Evolutionary conservation across 176 grass and related monocot species (phyloP).

Genomic region (Chrysopogon serrulatus): DNA sequence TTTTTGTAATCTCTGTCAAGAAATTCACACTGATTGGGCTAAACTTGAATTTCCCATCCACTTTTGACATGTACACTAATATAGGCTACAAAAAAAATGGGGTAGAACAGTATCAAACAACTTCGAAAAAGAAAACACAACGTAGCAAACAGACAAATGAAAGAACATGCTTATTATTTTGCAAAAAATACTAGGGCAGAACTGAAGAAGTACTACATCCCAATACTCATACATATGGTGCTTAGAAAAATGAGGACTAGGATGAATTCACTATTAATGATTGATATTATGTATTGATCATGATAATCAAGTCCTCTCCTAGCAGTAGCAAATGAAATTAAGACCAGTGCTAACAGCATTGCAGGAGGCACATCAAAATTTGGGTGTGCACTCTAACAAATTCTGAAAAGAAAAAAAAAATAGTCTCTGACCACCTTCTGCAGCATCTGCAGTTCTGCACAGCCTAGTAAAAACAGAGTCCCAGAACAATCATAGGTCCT

Average conservation of each 20-base stretch:
- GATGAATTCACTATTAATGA: background rate
- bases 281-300: background rate
- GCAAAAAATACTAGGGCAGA: background rate
- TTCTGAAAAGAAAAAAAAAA: background rate
- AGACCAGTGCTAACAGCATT: background rate
- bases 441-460: background rate
- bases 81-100: constrained; percentile 68
- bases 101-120: constrained; percentile 16
- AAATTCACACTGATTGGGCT: constrained; percentile 97
- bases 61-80: constrained; percentile 91
- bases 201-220: background rate
- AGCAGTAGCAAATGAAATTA: background rate
- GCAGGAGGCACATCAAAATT: background rate
- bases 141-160: background rate
- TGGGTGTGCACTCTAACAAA: background rate
- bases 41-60: constrained; percentile 95
- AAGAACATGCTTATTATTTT: background rate
- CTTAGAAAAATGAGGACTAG: background rate
- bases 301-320: background rate
- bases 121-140: background rate
- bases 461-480: background rate
- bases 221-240: background rate
- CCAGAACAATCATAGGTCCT: background rate
- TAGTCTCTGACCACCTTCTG: background rate
- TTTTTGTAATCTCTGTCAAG: constrained; percentile 88